Conservation (phyloP, 371 early-diverging fungal genomes). For the Furculomyces boomerangus region DNA sequence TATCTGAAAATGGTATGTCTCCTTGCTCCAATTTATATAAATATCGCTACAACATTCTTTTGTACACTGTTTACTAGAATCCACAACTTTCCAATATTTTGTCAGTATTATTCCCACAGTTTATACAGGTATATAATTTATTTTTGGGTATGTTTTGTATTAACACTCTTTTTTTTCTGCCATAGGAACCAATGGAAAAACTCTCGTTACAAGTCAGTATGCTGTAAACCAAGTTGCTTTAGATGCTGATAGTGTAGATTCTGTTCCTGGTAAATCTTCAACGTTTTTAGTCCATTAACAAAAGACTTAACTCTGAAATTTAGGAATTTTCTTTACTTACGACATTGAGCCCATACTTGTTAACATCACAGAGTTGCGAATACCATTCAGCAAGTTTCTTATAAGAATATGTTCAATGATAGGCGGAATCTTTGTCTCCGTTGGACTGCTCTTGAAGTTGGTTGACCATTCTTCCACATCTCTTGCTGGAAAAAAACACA, state of each 20-base stretch:
- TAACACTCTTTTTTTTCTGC: neutral
- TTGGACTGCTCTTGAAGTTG: constrained; percentile 5
- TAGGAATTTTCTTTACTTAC: constrained; percentile 84
- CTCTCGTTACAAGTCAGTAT: constrained; percentile 70
- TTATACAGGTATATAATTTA: constrained; percentile 33
- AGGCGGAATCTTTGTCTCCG: constrained; percentile 54
- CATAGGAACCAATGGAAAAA: constrained; percentile 16
- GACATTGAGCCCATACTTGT: constrained; percentile 78
- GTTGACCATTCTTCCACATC: neutral
- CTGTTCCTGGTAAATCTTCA: constrained; percentile 7
- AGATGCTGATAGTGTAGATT: constrained; percentile 20
- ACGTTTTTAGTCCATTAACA: too few species aligned
- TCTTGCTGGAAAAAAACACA: neutral
- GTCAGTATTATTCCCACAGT: constrained; percentile 74
- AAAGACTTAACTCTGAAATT: constrained; percentile 20
- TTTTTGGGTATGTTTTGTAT: too few species aligned
- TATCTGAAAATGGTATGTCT: constrained; percentile 25
- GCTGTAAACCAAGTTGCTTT: constrained; percentile 61
- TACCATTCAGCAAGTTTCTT: constrained; percentile 47
- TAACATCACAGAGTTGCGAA: constrained; percentile 44
- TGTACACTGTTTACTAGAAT: neutral
- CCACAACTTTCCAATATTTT: constrained; percentile 65
- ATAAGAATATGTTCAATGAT: constrained; percentile 75
- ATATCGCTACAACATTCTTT: neutral
- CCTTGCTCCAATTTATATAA: neutral